Evolutionary conservation across 169 alveolate genomes (phyloP).

Genomic region (Plasmodium malariae): DNA sequence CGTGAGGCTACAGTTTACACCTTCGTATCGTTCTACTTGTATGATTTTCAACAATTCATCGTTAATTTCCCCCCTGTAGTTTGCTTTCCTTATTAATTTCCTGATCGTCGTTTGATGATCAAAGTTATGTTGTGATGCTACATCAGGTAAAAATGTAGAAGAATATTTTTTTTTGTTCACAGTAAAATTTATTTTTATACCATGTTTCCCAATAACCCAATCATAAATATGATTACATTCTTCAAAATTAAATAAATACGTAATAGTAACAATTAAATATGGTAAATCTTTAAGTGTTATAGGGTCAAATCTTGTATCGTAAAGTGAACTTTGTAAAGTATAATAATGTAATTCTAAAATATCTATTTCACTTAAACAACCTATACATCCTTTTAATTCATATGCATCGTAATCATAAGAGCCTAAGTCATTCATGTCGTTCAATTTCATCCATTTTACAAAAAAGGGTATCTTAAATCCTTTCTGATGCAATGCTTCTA

Average conservation of each 20-base stretch:
- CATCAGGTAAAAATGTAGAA: constrained; percentile 84
- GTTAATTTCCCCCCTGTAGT: constrained; percentile 48
- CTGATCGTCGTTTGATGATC: constrained; percentile 45
- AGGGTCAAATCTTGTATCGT: constrained; percentile 46
- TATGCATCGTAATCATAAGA: constrained; percentile 53
- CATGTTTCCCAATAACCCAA: constrained; percentile 85
- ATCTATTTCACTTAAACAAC: constrained; percentile 57
- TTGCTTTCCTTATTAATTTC: constrained; percentile 57
- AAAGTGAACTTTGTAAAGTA: constrained; percentile 35
- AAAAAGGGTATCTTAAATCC: constrained; percentile 42
- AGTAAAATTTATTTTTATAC: constrained; percentile 75
- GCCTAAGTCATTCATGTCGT: constrained; percentile 34
- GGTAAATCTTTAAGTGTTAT: constrained; percentile 45
- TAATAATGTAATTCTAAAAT: constrained; percentile 26
- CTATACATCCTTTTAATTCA: constrained; percentile 65
- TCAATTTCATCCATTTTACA: constrained; percentile 67
- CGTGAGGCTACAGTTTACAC: constrained; percentile 57
- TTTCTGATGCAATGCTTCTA: constrained; percentile 18
- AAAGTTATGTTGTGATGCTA: constrained; percentile 79
- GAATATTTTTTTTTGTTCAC: constrained; percentile 71
- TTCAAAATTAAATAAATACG: constrained; percentile 44
- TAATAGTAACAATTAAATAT: constrained; percentile 32
- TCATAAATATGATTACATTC: constrained; percentile 77
- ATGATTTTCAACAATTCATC: constrained; percentile 42
- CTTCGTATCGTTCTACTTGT: constrained; percentile 55